These are phyloP conservation scores for Yarrowia keelungensis DNA, from an alignment of 805 yeast species.

Conservation along the genomic window DNA sequence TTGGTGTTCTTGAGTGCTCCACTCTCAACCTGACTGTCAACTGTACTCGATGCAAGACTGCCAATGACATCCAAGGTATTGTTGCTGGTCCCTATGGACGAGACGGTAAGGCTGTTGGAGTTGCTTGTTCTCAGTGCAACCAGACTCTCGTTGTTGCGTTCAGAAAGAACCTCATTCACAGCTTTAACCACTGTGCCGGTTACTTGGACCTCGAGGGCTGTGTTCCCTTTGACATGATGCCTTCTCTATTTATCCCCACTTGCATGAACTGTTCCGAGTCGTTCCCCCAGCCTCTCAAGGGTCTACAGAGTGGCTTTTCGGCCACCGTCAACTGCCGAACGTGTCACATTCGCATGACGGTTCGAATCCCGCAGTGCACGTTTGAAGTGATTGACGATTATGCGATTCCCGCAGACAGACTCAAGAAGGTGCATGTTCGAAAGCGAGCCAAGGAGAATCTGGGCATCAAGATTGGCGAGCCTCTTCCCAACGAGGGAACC, in stretches of 20 bases:
- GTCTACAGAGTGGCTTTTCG: conserved; percentile 49
- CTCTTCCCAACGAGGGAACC: conserved; percentile 88
- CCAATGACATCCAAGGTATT: conserved; percentile 49
- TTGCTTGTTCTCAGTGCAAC: conserved; percentile 50
- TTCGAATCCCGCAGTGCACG: conserved; percentile 48
- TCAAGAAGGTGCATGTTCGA: conserved; percentile 39
- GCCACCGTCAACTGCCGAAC: conserved; percentile 49
- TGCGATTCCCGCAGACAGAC: conserved; percentile 40
- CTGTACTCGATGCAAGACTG: conserved; percentile 52
- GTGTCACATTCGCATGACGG: conserved; percentile 51
- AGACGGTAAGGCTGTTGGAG: conserved; percentile 48
- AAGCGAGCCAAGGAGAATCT: conserved; percentile 48
- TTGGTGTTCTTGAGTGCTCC: conserved; percentile 50
- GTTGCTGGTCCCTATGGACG: conserved; percentile 50
- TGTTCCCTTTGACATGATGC: conserved; percentile 50
- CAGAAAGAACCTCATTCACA: conserved; percentile 51
- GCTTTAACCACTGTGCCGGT: conserved; percentile 48
- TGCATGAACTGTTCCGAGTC: conserved; percentile 50
- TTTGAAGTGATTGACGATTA: conserved; percentile 45
- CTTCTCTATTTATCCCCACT: conserved; percentile 50
- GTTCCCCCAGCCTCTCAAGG: conserved; percentile 46
- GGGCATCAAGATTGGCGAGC: conserved; percentile 69
- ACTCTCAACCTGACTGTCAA: conserved; percentile 50
- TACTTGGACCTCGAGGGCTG: conserved; percentile 53
- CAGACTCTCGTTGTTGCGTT: conserved; percentile 49